A percentile compares a stretch with the other conserved stretches of the same genome.
Conservation (phyloP, 331 rosid genomes). For the Telfairia occidentalis region DNA sequence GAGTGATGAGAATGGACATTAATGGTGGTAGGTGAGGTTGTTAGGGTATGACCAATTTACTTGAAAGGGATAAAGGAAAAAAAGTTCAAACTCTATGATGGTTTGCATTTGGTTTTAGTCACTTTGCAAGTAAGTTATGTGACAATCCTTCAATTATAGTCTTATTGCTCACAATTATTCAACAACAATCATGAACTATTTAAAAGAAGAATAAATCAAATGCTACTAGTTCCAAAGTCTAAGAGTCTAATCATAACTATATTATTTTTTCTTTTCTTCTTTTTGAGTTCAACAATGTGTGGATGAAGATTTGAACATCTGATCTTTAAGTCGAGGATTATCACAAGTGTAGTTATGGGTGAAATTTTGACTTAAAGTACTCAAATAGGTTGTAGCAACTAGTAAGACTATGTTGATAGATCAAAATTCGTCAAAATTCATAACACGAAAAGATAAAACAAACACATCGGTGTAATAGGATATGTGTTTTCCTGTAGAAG, state of each 20-base stretch:
- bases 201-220: neutral
- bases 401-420: no score
- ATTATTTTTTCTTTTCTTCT: no score
- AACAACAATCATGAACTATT: neutral
- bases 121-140: neutral
- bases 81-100: neutral
- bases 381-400: no score
- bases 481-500: no score
- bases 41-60: neutral
- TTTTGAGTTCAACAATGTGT: no score
- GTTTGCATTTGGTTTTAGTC: neutral
- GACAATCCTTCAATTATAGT: neutral
- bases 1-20: neutral
- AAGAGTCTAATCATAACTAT: neutral
- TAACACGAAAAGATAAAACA: no score
- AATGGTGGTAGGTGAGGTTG: conserved; percentile 8
- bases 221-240: neutral
- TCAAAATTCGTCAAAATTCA: no score
- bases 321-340: no score
- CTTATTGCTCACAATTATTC: neutral
- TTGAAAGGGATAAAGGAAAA: neutral
- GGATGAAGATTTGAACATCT: no score
- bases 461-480: no score
- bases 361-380: neutral
- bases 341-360: no score